These are phyloP conservation scores for Vitis hybrid DNA, from an alignment of 177 flowering plant genomes.

Conservation along the genomic window DNA sequence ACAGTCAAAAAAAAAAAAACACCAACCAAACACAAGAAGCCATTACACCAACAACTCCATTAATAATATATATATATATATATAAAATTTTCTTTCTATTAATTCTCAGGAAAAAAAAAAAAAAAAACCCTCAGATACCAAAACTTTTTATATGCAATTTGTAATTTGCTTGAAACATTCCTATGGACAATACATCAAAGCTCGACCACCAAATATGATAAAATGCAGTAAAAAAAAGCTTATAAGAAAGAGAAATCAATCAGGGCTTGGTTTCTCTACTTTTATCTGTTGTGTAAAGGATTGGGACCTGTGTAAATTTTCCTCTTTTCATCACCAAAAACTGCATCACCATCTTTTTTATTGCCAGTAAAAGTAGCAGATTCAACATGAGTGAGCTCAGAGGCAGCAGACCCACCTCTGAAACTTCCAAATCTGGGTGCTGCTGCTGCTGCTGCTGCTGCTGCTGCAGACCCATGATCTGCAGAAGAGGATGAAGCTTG, in stretches of 20 bases:
- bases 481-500: constrained; percentile 6
- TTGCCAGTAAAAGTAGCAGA: neutral
- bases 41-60: neutral
- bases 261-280: neutral
- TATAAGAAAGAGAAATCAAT: neutral
- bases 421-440: constrained; percentile 9
- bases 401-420: constrained; percentile 13
- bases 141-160: no score
- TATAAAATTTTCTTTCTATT: no score
- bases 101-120: no score
- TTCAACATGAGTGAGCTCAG: constrained; percentile 1
- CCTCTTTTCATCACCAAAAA: constrained; percentile 33
- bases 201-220: neutral
- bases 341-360: constrained; percentile 15
- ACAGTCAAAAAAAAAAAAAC: neutral
- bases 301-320: constrained; percentile 37
- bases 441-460: no score
- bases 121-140: no score
- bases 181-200: neutral
- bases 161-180: neutral
- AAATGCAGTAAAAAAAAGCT: neutral
- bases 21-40: neutral
- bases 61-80: neutral
- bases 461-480: constrained; percentile 11
- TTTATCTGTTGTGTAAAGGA: constrained; percentile 35